phyloP scores from a whole-genome alignment of 2,329 filamentous ascomycete species.

The Hirsutella minnesotensis region DNA sequence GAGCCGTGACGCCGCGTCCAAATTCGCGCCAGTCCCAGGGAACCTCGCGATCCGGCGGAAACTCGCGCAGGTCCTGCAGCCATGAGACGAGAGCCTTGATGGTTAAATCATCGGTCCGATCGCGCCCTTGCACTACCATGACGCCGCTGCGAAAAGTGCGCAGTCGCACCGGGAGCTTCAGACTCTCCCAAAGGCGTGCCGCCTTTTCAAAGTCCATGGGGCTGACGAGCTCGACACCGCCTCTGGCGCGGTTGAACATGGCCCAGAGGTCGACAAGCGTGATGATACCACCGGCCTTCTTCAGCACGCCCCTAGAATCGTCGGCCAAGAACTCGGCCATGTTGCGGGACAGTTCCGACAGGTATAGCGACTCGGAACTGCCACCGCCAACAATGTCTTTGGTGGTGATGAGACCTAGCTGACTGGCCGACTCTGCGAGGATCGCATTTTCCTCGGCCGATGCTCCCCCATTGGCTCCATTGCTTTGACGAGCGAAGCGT shows the following conservation, averaged over 20 bases:
- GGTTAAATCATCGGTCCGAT: slow-evolving; percentile 84
- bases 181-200: slow-evolving; percentile 73
- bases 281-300: slow-evolving; percentile 75
- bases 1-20: slow-evolving; percentile 77
- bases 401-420: slow-evolving; percentile 82
- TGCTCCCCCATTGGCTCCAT: slow-evolving; percentile 44
- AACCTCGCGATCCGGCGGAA: slow-evolving; percentile 51
- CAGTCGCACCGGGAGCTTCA: slow-evolving; percentile 76
- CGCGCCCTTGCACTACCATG: slow-evolving; percentile 81
- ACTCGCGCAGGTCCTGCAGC: slow-evolving; percentile 60
- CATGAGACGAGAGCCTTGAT: slow-evolving; percentile 64
- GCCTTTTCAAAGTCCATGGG: slow-evolving; percentile 88
- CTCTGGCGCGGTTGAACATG: slow-evolving; percentile 84
- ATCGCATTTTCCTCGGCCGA: slow-evolving; percentile 61
- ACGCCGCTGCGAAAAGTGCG: slow-evolving; percentile 86
- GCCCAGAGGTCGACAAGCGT: slow-evolving; percentile 87
- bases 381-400: slow-evolving; percentile 83
- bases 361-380: slow-evolving; percentile 69
- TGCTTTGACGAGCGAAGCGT: slow-evolving; percentile 62
- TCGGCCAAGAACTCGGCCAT: slow-evolving; percentile 84
- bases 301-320: slow-evolving; percentile 65
- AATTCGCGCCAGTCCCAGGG: slow-evolving; percentile 68
- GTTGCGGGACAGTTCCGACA: slow-evolving; percentile 76
- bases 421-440: slow-evolving; percentile 64
- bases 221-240: slow-evolving; percentile 88